A percentile compares a stretch with the other conserved stretches of the same genome.
phyloP scores from a whole-genome alignment of 768 basidiomycete species.

The Calvatia gigantea region DNA sequence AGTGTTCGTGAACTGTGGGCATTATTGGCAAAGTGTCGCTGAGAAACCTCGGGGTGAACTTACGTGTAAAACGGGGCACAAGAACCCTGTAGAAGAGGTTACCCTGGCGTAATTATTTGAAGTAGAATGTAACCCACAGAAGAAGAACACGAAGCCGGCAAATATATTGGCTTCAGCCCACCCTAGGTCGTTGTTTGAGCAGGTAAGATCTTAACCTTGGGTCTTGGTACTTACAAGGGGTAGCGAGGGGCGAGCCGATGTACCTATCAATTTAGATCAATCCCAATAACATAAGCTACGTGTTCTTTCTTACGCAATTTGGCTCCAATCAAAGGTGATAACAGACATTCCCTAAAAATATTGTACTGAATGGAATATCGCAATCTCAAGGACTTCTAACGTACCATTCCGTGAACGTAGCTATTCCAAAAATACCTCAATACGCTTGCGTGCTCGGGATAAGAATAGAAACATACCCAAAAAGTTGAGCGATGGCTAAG shows the following conservation, averaged over 20 bases:
- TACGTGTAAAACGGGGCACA: constrained; percentile 55
- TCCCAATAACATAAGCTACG: neutral
- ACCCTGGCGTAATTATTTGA: neutral
- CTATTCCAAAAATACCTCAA: constrained; percentile 15
- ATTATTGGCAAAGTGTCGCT: neutral
- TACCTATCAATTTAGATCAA: constrained; percentile 20
- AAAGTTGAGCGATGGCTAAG: constrained; percentile 41
- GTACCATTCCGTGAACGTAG: constrained; percentile 44
- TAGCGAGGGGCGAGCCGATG: constrained; percentile 52
- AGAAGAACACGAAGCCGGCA: constrained; percentile 59
- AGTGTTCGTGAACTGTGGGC: constrained; percentile 50
- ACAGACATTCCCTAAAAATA: constrained; percentile 37
- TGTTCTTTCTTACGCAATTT: constrained; percentile 46
- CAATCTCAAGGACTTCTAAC: constrained; percentile 12
- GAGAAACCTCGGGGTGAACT: constrained; percentile 15
- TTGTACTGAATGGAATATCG: constrained; percentile 20
- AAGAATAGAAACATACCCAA: constrained; percentile 31
- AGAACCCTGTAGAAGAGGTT: constrained; percentile 35
- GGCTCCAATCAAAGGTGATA: constrained; percentile 51
- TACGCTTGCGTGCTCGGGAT: too few relatives aligned
- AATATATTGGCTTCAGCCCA: constrained; percentile 73
- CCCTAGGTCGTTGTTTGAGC: constrained; percentile 39
- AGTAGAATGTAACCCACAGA: constrained; percentile 34
- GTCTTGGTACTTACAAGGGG: constrained; percentile 36
- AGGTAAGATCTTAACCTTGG: too few relatives aligned